Evolutionary conservation across 1,139 yeast species (phyloP).

Genomic region (Zygoascus sp.): DNA sequence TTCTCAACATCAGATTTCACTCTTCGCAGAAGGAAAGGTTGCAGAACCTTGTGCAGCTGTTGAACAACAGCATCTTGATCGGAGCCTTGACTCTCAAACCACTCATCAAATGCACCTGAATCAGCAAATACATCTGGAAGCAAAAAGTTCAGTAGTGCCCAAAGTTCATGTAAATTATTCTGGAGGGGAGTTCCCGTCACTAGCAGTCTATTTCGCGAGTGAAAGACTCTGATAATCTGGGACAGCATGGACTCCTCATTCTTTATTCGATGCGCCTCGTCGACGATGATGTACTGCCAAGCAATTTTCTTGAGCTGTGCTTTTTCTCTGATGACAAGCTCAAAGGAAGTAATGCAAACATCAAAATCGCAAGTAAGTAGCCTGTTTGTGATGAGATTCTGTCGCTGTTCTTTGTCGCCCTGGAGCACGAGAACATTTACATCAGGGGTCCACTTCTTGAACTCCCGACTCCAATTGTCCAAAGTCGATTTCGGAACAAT

Average conservation of each 20-base stretch:
- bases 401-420: conserved; percentile 79
- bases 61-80: conserved; percentile 66
- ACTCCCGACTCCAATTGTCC: conserved; percentile 95
- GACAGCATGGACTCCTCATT: conserved; percentile 90
- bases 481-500: conserved; percentile 94
- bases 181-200: conserved; percentile 97
- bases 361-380: conserved; percentile 77
- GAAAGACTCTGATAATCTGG: conserved; percentile 82
- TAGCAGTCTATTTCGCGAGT: conserved; percentile 75
- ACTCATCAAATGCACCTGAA: conserved; percentile 84
- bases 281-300: conserved; percentile 93
- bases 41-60: conserved; percentile 83
- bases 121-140: conserved; percentile 96
- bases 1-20: conserved; percentile 92
- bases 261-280: conserved; percentile 95
- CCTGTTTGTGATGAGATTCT: conserved; percentile 51
- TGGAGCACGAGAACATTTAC: conserved; percentile 79
- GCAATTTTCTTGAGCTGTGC: conserved; percentile 72
- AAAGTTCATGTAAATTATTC: conserved; percentile 87
- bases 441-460: conserved; percentile 95
- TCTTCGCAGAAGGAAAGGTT: conserved; percentile 84
- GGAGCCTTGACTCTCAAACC: conserved; percentile 64
- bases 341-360: conserved; percentile 87
- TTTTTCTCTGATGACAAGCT: conserved; percentile 88
- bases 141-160: conserved; percentile 89